Conservation (phyloP, 2,329 filamentous ascomycete species). For the Pestalotiopsis sp. region DNA sequence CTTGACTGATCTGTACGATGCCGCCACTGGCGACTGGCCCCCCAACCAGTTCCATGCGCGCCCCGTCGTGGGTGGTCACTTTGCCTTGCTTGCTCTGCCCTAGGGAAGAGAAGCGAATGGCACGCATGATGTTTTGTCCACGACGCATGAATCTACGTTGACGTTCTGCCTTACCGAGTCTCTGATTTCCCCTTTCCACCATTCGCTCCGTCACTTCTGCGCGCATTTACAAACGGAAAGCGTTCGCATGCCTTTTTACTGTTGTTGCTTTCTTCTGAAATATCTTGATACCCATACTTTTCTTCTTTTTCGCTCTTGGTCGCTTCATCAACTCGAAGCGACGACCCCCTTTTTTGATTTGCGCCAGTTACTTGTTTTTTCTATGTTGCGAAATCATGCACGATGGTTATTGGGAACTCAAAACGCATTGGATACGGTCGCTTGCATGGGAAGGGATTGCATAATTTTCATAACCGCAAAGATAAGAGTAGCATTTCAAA, state of each 20-base stretch:
- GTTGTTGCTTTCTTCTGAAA: neutral
- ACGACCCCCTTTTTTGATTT: no score
- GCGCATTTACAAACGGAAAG: neutral
- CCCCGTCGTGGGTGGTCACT: constrained; percentile 80
- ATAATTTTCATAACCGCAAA: neutral
- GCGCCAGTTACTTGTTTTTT: no score
- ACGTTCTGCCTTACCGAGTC: neutral
- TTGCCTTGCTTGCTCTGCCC: constrained; percentile 71
- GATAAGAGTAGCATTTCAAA: neutral
- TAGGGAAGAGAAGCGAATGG: neutral
- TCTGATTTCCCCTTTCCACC: neutral
- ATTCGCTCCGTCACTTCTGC: neutral
- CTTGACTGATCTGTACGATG: constrained; percentile 78
- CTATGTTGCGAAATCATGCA: no score
- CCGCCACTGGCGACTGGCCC: constrained; percentile 67
- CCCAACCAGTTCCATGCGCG: constrained; percentile 73
- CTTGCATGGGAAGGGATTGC: neutral
- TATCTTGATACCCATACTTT: neutral
- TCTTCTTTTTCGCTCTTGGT: neutral
- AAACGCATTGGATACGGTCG: neutral
- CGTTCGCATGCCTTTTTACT: neutral
- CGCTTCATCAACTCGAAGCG: neutral
- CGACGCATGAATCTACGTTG: neutral
- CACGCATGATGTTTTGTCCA: neutral
- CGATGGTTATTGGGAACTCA: no score